Base-by-base conservation (phyloP, 139 green algal genomes). In the Yamagishiella unicocca region DNA sequence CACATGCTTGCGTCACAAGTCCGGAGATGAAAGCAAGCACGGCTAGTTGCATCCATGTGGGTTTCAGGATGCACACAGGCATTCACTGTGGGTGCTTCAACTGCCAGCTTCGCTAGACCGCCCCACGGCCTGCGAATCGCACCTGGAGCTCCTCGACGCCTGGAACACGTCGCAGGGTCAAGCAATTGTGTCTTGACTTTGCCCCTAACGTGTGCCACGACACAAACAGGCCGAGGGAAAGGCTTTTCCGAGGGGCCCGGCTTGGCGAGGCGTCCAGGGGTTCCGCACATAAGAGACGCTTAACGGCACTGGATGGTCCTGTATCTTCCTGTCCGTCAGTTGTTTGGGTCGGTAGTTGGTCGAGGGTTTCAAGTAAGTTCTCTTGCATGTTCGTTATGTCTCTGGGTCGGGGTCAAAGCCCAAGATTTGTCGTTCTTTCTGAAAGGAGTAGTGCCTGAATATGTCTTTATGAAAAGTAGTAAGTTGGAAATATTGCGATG, bases 231-330 rank as follows among this genome's bases (percentile, higher is more conserved):
- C 19, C 66, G 22, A 73, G 62, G 9, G 33, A 55, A 31, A 89
- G 40, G 35, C 45, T 79, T 35, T 72, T 76, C 58, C 53, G 5
- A 22, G 31, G 42, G 17, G 40, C 2, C n/a, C 43, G 27, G 4
- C 29, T 7, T 17, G 55, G 50, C 21, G 45, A 68, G 2, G 42
- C 10, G 29, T 67, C 46, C 31, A 82, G 74, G 21, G 74, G 37
- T 62, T 83, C 76, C 2, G 76, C 53, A 38, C 76, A 83, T 19
- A 83, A 37, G 37, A 83, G 38, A 8, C 70, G 33, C 45, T 89
- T 76, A 22, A 33, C n/a, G 22, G 33, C 61, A 58, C 55, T 71
- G 4, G 75, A 82, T 50, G 76, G 76, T 0, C 74, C 46, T 50
- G 40, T 33, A 64, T 85, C 50, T n/a, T 37, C 50, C 12, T 58